These are phyloP conservation scores for Thraustochytrium sp. DNA, from an alignment of 352 stramenopile species.

Conservation along the genomic window DNA sequence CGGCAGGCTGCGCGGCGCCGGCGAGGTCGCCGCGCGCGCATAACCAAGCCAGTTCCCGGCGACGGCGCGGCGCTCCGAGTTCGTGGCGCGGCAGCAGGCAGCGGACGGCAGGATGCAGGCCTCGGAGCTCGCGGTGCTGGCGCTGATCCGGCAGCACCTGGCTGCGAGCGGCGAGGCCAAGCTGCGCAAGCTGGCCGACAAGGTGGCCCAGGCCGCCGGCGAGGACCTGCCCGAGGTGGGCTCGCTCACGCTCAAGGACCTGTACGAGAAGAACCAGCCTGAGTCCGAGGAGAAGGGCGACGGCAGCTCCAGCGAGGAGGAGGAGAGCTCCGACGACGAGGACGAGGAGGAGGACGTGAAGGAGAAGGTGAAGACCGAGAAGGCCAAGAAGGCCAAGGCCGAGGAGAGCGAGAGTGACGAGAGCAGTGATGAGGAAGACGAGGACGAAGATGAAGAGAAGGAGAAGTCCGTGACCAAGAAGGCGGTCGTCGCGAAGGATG, in stretches of 20 bases:
- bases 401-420: not conserved
- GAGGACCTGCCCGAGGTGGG: not conserved
- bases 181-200: not conserved
- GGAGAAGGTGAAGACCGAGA: not conserved
- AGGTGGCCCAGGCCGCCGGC: not conserved
- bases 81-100: no score
- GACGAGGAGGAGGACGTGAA: constrained; percentile 22
- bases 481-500: constrained; percentile 4
- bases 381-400: not conserved
- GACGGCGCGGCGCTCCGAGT: no score
- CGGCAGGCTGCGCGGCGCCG: no score
- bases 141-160: not conserved
- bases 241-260: not conserved
- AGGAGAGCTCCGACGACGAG: not conserved
- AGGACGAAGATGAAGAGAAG: not conserved
- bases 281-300: not conserved
- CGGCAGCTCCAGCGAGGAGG: not conserved
- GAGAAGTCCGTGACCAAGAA: not conserved
- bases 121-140: not conserved
- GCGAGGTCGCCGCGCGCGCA: no score
- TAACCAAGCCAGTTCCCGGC: no score
- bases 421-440: not conserved
- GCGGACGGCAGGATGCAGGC: constrained; percentile 7
- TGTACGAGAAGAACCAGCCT: not conserved
- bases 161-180: not conserved